Base-by-base conservation (phyloP, 176 grass and related monocot species). In the Oryza australiensis region DNA sequence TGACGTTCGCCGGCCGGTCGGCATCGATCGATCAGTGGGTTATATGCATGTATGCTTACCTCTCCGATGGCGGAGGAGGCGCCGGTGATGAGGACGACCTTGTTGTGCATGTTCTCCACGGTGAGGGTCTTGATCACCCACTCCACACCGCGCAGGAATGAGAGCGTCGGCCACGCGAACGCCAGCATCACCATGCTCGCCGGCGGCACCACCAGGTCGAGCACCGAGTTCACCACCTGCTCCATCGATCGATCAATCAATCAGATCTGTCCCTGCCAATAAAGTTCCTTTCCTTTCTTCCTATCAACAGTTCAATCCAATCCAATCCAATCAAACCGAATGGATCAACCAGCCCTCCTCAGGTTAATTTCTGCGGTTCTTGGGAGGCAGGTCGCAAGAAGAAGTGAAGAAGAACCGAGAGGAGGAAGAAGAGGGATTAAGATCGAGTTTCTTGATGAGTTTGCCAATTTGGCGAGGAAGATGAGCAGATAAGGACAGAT, bases 181-280 rank as follows among this genome's bases (percentile, higher is more conserved):
- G 92, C 92, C 90, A 98, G 77, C 88, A 93, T 88, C 70, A 94
- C 86, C 95, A 94, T 98, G 92, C 90, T 98, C n/a, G 88, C 92
- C 65, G 95, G 95, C 48, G 95, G 92, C 86, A 94, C 86, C 86
- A 94, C 92, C 72, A 91, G 80, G 66, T 94, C 91, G 66, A 94
- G 75, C 68, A 94, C 34, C 65, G 81, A 40, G 84, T 83, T 91
- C 29, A 93, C 4, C 9, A 89, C 14, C 76, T 85, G 82, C 7
- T 92, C 91, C 88, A 92, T 88, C 26, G 51, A 55, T 6, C 22
- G 1, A 13, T 12, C 1, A 7, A 24, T 5, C 30, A n/a, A n/a
- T n/a, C n/a, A n/a, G 30, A 2, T 32, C 49, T 5, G 45, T 33
- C 12, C 35, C 29, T 42, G 10, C 2, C 40, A 2, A 12, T 8